Evolutionary conservation across 2,329 filamentous ascomycete species (phyloP).

Genomic region (Westerdykella sp.): DNA sequence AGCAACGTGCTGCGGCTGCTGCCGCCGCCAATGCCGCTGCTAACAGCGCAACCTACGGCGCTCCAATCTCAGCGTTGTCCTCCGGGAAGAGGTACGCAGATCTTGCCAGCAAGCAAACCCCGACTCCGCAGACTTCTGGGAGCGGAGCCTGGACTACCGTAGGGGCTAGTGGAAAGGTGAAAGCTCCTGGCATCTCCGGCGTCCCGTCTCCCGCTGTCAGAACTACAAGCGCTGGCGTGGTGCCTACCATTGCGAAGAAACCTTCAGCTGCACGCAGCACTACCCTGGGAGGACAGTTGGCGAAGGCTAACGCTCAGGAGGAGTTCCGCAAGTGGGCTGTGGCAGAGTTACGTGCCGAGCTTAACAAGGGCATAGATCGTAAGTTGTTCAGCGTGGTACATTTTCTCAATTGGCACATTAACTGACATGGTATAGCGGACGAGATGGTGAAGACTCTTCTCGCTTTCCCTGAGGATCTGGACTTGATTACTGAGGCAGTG

Average conservation of each 20-base stretch:
- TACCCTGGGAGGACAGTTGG: conserved; percentile 38
- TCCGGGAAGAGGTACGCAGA: conserved; percentile 88
- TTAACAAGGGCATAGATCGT: conserved; percentile 63
- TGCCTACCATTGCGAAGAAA: conserved; percentile 46
- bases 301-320: conserved; percentile 63
- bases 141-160: conserved; percentile 85
- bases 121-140: conserved; percentile 38
- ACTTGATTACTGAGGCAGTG: conserved; percentile 83
- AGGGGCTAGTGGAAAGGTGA: conserved; percentile 86
- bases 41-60: conserved; percentile 36
- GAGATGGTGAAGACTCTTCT: conserved; percentile 72
- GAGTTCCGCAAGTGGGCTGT: conserved; percentile 94
- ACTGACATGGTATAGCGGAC: conserved; percentile 53
- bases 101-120: conserved; percentile 70
- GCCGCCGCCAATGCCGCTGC: conserved; percentile 44
- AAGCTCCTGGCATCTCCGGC: conserved; percentile 59
- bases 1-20: conserved; percentile 62
- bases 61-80: conserved; percentile 38
- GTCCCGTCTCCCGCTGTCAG: conserved; percentile 45
- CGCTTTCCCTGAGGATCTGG: conserved; percentile 66
- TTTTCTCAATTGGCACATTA: not conserved
- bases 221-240: conserved; percentile 42
- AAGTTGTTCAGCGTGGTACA: conserved; percentile 23
- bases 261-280: conserved; percentile 47
- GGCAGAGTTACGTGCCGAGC: conserved; percentile 67